phyloP scores from a whole-genome alignment of 2,329 filamentous ascomycete species.

The Phyllosticta paracitricarpa region DNA sequence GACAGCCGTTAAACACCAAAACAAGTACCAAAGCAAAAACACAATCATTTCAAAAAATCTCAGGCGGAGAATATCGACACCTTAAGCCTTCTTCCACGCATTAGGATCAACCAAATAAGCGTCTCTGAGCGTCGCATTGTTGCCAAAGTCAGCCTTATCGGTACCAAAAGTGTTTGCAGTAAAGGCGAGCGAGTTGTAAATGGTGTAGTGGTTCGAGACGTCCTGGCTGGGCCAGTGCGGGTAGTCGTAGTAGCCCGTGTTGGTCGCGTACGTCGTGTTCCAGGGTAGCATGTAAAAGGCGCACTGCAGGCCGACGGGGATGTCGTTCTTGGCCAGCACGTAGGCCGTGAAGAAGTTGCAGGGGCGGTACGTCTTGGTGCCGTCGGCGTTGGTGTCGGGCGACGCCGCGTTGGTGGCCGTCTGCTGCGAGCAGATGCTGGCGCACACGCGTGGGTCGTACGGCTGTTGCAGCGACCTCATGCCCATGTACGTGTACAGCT shows the following conservation, averaged over 20 bases:
- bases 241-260: constrained; percentile 1
- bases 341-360: constrained; percentile 9
- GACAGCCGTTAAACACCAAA: too few species aligned
- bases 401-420: neutral
- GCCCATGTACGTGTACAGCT: constrained; percentile 1
- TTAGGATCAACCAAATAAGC: neutral
- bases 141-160: neutral
- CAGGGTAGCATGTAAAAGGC: constrained; percentile 4
- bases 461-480: neutral
- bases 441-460: constrained; percentile 7
- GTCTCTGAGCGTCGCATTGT: neutral
- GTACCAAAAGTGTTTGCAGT: neutral
- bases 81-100: neutral
- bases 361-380: neutral
- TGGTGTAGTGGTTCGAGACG: constrained; percentile 2
- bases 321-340: constrained; percentile 6
- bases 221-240: neutral
- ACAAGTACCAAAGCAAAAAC: too few species aligned
- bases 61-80: neutral
- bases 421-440: constrained; percentile 3
- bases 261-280: constrained; percentile 3
- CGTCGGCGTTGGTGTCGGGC: neutral
- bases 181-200: constrained; percentile 8
- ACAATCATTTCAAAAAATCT: neutral
- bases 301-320: constrained; percentile 3